Percentiles rank a stretch among this genome's conserved stretches.
phyloP scores from a whole-genome alignment of 2,329 filamentous ascomycete species.

The Talaromyces sp. region DNA sequence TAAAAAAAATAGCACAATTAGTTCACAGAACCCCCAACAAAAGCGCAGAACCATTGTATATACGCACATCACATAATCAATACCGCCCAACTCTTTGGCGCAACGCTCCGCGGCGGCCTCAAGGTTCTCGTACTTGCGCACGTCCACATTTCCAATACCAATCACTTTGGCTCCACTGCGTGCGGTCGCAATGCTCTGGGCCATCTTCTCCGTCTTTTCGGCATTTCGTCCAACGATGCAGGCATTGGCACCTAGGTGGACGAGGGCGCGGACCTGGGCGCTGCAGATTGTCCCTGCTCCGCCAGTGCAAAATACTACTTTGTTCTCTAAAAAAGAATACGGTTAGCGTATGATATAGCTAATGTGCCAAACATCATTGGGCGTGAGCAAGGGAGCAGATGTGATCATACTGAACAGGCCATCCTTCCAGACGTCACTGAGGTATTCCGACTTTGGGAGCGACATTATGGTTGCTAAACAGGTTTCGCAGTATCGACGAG shows the following conservation, averaged over 20 bases:
- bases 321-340: constrained; percentile 55
- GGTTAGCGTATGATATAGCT: not conserved
- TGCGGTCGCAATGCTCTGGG: constrained; percentile 74
- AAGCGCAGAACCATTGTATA: not conserved
- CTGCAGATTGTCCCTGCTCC: constrained; percentile 92
- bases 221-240: constrained; percentile 89
- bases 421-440: constrained; percentile 81
- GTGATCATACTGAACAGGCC: constrained; percentile 69
- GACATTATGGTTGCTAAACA: constrained; percentile 52
- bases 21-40: not conserved
- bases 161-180: constrained; percentile 77
- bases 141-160: constrained; percentile 70
- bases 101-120: constrained; percentile 72
- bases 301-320: constrained; percentile 92
- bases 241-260: constrained; percentile 85
- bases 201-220: constrained; percentile 77
- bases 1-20: constrained; percentile 29
- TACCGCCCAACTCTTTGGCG: constrained; percentile 73
- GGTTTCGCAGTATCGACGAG: not conserved
- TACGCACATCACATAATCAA: constrained; percentile 85
- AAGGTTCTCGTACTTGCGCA: constrained; percentile 66
- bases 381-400: not conserved
- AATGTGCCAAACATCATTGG: constrained; percentile 8
- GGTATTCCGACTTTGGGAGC: constrained; percentile 65
- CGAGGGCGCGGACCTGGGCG: constrained; percentile 85